Percentiles rank a stretch among this genome's conserved stretches.
Evolutionary conservation across 2,329 filamentous ascomycete species (phyloP).

Genomic region (Coniochaeta ligniaria): DNA sequence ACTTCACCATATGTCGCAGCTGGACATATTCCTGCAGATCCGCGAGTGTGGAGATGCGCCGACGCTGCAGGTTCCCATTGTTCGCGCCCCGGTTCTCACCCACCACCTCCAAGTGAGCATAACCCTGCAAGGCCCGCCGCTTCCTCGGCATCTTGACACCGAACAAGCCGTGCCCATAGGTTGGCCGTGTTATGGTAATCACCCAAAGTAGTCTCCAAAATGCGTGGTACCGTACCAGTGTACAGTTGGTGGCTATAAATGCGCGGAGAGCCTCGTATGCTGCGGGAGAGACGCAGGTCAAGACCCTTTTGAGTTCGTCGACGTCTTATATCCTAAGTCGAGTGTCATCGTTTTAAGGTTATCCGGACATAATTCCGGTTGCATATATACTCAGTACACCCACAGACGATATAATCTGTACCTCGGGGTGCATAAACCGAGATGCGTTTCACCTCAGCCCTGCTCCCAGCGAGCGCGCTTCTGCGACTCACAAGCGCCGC

Average conservation of each 20-base stretch:
- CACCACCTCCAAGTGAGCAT: too few relatives aligned
- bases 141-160: background rate
- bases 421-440: background rate
- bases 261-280: background rate
- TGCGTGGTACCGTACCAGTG: background rate
- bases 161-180: background rate
- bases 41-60: too few relatives aligned
- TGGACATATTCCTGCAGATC: background rate
- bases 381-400: too few relatives aligned
- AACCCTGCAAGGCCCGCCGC: background rate
- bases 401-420: background rate
- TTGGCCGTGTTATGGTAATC: background rate
- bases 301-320: background rate
- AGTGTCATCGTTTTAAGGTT: background rate
- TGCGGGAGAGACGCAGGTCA: background rate
- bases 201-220: background rate
- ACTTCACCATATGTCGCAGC: background rate
- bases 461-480: constrained; percentile 7
- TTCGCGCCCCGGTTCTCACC: background rate
- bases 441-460: constrained; percentile 1
- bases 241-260: background rate
- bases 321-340: background rate
- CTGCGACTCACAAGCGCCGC: constrained; percentile 16
- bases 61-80: background rate
- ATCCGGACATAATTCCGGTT: background rate